phyloP scores from a whole-genome alignment of 306 rosid genomes.

The Rosa persica region DNA sequence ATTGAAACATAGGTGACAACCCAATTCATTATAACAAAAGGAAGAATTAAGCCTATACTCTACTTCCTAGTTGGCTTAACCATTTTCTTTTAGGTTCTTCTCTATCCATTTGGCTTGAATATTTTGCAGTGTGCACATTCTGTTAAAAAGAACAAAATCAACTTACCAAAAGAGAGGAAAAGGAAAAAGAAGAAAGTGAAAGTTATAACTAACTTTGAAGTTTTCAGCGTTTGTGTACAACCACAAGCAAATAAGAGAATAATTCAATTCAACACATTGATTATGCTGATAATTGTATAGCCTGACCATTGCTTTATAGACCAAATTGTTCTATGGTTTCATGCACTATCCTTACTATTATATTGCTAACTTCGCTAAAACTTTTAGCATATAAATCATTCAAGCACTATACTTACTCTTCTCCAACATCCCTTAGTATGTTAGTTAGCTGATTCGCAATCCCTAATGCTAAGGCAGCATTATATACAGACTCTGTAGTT shows the following conservation, averaged over 20 bases:
- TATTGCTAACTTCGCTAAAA: not conserved
- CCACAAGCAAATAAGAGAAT: not conserved
- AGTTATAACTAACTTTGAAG: not conserved
- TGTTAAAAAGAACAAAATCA: not conserved
- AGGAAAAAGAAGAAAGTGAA: not conserved
- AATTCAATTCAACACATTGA: not conserved
- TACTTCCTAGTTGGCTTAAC: not conserved
- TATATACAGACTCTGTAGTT: constrained; percentile 73
- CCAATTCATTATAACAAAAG: not conserved
- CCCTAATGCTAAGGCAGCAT: constrained; percentile 90
- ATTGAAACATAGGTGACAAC: not conserved
- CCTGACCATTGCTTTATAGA: not conserved
- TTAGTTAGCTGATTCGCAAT: constrained; percentile 95
- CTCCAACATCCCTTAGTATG: constrained; percentile 94
- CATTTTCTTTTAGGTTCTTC: not conserved
- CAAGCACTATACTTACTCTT: constrained; percentile 58
- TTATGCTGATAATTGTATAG: not conserved
- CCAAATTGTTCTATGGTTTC: not conserved
- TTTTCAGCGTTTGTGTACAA: not conserved
- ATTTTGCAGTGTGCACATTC: not conserved
- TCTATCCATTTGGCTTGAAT: not conserved
- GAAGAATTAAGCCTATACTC: not conserved
- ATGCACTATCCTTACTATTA: not conserved
- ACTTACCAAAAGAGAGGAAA: not conserved
- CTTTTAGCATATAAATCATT: not conserved